Conservation (phyloP, 2,329 filamentous ascomycete species). For the Microcyclospora pomicola region DNA sequence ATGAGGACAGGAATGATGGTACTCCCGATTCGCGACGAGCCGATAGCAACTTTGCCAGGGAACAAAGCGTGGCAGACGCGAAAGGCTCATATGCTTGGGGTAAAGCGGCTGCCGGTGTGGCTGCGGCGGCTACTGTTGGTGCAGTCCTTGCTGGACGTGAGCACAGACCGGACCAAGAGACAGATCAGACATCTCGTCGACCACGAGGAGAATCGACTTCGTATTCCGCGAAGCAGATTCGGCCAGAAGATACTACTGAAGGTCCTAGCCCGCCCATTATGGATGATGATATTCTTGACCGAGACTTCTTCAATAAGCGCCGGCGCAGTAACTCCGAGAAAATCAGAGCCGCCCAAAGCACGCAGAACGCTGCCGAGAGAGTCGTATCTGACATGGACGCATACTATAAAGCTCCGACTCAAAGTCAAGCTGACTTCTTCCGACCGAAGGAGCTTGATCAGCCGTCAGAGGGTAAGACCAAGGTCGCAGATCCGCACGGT, state of each 20-base stretch:
- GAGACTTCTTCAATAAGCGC: constrained; percentile 28
- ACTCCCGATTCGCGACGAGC: background rate
- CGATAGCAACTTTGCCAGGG: background rate
- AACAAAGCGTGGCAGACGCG: constrained; percentile 10
- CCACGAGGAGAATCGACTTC: constrained; percentile 1
- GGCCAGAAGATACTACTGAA: constrained; percentile 19
- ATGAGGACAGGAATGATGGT: constrained; percentile 2
- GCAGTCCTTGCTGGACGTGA: constrained; percentile 16
- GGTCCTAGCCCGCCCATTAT: constrained; percentile 22
- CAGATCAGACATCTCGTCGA: background rate
- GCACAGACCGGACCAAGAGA: constrained; percentile 4
- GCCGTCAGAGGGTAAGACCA: constrained; percentile 24
- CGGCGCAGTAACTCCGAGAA: constrained; percentile 16
- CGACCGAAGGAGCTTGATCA: constrained; percentile 30
- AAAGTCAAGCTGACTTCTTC: constrained; percentile 35
- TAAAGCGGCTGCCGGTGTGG: constrained; percentile 24
- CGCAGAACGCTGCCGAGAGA: constrained; percentile 23
- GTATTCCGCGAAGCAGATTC: constrained; percentile 11
- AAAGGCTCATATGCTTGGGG: constrained; percentile 21
- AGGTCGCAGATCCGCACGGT: constrained; percentile 27
- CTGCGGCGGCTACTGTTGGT: constrained; percentile 18
- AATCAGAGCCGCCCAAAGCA: constrained; percentile 14
- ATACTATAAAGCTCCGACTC: constrained; percentile 24
- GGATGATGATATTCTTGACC: constrained; percentile 35
- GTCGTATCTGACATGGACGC: constrained; percentile 30